These are phyloP conservation scores for Oenanthe sinensis DNA, from an alignment of 129 eudicot species.

Conservation along the genomic window DNA sequence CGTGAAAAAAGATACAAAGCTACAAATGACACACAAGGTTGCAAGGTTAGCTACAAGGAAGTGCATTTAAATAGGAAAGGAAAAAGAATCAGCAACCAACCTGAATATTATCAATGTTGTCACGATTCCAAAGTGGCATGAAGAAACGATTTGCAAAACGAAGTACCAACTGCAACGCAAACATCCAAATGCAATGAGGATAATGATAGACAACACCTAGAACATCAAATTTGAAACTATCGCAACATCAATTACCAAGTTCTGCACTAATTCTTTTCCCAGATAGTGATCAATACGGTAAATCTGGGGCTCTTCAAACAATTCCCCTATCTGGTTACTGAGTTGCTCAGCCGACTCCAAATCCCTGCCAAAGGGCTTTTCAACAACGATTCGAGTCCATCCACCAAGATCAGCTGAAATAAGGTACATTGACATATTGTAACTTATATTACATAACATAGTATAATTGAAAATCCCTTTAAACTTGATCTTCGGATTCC, in stretches of 20 bases:
- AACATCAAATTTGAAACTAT: neutral
- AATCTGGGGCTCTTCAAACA: constrained; percentile 92
- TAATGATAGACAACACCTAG: neutral
- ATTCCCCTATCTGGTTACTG: constrained; percentile 82
- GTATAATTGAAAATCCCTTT: neutral
- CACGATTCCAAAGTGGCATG: constrained; percentile 97
- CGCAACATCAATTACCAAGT: constrained; percentile 48
- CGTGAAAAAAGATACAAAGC: neutral
- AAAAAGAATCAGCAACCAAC: constrained; percentile 23
- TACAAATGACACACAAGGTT: neutral
- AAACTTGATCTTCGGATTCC: neutral
- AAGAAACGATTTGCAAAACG: constrained; percentile 98
- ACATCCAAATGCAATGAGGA: constrained; percentile 9
- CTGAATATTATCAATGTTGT: constrained; percentile 87
- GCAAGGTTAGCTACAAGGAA: neutral
- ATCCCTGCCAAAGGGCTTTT: constrained; percentile 98
- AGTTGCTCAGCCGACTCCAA: constrained; percentile 90
- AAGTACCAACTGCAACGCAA: constrained; percentile 62
- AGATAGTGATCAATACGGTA: constrained; percentile 97
- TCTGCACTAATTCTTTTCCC: constrained; percentile 98
- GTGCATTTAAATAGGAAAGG: constrained; percentile 8
- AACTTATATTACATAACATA: neutral
- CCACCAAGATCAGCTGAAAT: constrained; percentile 93
- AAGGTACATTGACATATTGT: neutral
- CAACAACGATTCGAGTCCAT: constrained; percentile 98